These are phyloP conservation scores for Nannochloropsis gaditana DNA, from an alignment of 108 stramenopile genomes.

Conservation along the genomic window DNA sequence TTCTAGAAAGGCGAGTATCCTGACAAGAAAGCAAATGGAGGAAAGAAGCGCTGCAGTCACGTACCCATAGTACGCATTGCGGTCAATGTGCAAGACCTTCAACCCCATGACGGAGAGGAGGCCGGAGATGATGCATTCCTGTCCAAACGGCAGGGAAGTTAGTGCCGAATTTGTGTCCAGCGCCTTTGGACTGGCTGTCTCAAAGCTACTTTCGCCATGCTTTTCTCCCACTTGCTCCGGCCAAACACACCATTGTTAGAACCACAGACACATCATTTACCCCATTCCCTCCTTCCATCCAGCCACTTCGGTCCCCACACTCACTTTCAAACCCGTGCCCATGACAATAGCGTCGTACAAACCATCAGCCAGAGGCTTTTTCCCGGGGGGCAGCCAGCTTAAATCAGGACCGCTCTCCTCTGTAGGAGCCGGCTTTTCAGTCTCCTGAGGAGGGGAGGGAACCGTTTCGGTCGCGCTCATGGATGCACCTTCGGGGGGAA, in stretches of 20 bases:
- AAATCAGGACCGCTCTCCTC: conserved; percentile 7
- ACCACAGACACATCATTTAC: too few relatives aligned
- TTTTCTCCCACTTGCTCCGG: too few relatives aligned
- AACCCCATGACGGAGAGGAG: conserved; percentile 80
- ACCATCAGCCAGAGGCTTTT: conserved; percentile 91
- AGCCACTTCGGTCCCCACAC: neutral
- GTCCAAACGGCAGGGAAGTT: neutral
- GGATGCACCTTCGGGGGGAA: neutral
- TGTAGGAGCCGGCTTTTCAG: neutral
- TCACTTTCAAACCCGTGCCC: conserved; percentile 87
- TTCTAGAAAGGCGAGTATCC: too few relatives aligned
- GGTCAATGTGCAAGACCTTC: conserved; percentile 86
- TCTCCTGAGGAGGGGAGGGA: conserved; percentile 2
- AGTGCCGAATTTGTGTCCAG: too few relatives aligned
- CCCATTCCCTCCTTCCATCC: neutral
- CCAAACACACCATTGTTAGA: too few relatives aligned
- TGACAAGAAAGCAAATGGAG: too few relatives aligned
- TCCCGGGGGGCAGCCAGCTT: conserved; percentile 59
- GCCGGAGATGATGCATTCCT: conserved; percentile 95
- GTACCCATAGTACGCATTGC: conserved; percentile 91
- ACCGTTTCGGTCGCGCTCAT: neutral
- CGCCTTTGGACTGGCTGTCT: too few relatives aligned
- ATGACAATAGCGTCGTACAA: conserved; percentile 98
- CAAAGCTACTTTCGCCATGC: too few relatives aligned
- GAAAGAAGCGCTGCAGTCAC: too few relatives aligned